Base-by-base conservation (phyloP, 768 basidiomycete species). In the Pholiota microspora region DNA sequence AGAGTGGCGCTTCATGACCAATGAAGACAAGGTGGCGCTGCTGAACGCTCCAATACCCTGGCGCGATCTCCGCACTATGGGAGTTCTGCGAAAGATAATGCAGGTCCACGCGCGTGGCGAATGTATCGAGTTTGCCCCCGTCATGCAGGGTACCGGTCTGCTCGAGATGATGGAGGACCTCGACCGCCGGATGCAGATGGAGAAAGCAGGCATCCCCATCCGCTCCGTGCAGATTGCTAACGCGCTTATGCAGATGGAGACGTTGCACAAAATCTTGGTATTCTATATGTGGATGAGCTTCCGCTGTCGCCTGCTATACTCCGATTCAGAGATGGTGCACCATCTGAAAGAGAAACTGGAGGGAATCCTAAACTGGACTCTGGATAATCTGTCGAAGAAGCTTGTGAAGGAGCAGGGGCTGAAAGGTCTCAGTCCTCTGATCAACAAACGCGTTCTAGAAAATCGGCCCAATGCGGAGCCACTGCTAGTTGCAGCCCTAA, bases 261-360 rank as follows among this genome's bases (percentile, higher is more conserved):
- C 78, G 4, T 70, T 92, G 56, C 94, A 99, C 71, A 88, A 87
- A 62, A 71, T 82, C 27, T 62, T 92, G 25, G 84, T 87, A 12
- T 61, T 88, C 18, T 98, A 98, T 69, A 73, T 93, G 46, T 99
- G 96, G 96, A 75, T 94, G 59, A 76, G 78, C 16, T 85, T 82
- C 67, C 85, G 94, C 34, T 77, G 82, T 54, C 76, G 82, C 0
- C 74, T 92, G 49, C 75, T 84, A 7, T 98, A 89, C 67, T 69
- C 79, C 3, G 76, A 88, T 28, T 65, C 71, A 5, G 67, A 51
- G 51, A 29, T 71, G 24, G 88, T 84, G 1, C 59, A 68, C 10
- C 70, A 64, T 13, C 62, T 92, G 42, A 91, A 93, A 66, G 64
- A 64, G 10, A 71, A 86, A 24, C 73, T 85, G 6, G 92, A 96